phyloP scores from a whole-genome alignment of 371 early-diverging fungal genomes.

The Rhizomucor miehei region DNA sequence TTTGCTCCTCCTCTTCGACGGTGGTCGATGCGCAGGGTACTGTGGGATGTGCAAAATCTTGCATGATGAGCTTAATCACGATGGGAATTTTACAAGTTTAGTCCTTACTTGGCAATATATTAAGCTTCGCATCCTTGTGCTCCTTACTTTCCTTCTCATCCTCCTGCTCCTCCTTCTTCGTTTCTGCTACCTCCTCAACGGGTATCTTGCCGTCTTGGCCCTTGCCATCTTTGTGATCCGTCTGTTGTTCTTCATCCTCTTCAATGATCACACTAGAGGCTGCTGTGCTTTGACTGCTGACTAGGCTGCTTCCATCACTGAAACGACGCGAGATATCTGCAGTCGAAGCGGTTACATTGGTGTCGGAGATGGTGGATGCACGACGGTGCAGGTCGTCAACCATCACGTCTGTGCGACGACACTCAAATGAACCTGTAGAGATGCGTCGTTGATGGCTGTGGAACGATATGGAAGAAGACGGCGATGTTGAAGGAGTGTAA shows the following conservation, averaged over 20 bases:
- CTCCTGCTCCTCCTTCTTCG: neutral
- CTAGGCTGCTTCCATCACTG: constrained; percentile 16
- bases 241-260: constrained; percentile 7
- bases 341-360: constrained; percentile 11
- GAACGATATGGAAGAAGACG: too few relatives aligned
- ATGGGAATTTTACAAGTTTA: neutral
- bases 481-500: neutral
- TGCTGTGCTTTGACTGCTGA: constrained; percentile 11
- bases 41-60: neutral
- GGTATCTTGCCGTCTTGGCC: neutral
- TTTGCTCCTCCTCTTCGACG: constrained; percentile 2
- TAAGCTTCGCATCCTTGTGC: too few relatives aligned
- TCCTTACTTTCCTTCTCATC: neutral
- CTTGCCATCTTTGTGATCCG: neutral
- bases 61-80: neutral
- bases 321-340: constrained; percentile 16
- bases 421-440: too few relatives aligned
- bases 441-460: too few relatives aligned
- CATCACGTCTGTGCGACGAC: constrained; percentile 11
- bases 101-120: too few relatives aligned
- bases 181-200: neutral
- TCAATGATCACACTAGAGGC: constrained; percentile 12
- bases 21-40: neutral
- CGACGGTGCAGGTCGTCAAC: constrained; percentile 17
- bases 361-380: constrained; percentile 21